These are phyloP conservation scores for Vicia villosa DNA, from an alignment of 306 rosid species.

Conservation along the genomic window DNA sequence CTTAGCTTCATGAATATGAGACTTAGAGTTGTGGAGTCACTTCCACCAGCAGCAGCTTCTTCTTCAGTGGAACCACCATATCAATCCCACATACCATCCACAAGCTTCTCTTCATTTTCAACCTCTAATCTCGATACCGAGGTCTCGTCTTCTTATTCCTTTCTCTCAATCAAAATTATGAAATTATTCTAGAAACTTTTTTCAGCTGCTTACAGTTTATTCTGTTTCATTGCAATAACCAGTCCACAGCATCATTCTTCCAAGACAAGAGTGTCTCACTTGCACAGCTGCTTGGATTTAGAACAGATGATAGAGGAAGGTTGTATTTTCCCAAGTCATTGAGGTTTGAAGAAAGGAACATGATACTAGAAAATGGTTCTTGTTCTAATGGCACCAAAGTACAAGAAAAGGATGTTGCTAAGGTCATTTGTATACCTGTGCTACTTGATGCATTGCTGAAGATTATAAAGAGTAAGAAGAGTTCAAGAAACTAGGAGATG, in stretches of 20 bases:
- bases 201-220: conserved; percentile 16
- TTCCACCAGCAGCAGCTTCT: conserved; percentile 31
- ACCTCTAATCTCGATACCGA: conserved; percentile 86
- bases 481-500: conserved; percentile 41
- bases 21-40: conserved; percentile 54
- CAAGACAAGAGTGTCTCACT: conserved; percentile 73
- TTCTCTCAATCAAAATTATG: not conserved
- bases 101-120: conserved; percentile 75
- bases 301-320: conserved; percentile 49
- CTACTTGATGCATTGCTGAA: conserved; percentile 36
- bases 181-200: not conserved
- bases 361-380: conserved; percentile 29
- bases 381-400: conserved; percentile 37
- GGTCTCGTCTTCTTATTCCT: conserved; percentile 47
- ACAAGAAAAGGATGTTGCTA: conserved; percentile 40
- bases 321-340: conserved; percentile 47
- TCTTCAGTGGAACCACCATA: conserved; percentile 35
- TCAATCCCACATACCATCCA: conserved; percentile 50
- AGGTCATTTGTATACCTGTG: conserved; percentile 56
- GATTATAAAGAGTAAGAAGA: conserved; percentile 49
- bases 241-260: conserved; percentile 86
- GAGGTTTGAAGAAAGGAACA: conserved; percentile 44
- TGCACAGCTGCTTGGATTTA: conserved; percentile 69
- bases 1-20: conserved; percentile 61
- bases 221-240: conserved; percentile 29